These are phyloP conservation scores for Escovopsis weberi DNA, from an alignment of 2,329 filamentous ascomycete genomes.

Conservation along the genomic window DNA sequence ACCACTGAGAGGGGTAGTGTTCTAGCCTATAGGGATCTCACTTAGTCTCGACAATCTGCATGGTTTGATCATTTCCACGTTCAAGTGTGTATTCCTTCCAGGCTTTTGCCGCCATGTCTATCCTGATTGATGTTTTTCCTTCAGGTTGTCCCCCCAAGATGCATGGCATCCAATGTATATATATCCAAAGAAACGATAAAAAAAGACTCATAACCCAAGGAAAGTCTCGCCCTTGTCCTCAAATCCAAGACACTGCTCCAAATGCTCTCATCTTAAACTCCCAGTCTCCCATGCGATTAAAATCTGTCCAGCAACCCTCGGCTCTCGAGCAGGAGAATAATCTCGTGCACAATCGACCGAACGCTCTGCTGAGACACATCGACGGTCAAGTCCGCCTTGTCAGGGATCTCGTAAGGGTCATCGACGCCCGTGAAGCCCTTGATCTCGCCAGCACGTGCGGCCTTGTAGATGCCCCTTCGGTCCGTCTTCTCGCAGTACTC, in stretches of 20 bases:
- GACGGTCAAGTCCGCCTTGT: conserved; percentile 70
- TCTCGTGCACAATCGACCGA: conserved; percentile 90
- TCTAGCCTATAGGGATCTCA: too few relatives aligned
- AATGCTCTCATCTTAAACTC: neutral
- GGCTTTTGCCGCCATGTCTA: too few relatives aligned
- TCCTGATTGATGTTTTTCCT: too few relatives aligned
- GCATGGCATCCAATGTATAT: too few relatives aligned
- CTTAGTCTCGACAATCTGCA: too few relatives aligned
- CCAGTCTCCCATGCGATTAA: neutral
- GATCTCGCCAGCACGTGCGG: conserved; percentile 77
- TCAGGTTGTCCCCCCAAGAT: too few relatives aligned
- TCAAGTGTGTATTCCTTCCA: too few relatives aligned
- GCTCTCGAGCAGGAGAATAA: conserved; percentile 82
- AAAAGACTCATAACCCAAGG: too few relatives aligned
- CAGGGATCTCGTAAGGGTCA: conserved; percentile 82
- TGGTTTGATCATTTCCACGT: too few relatives aligned
- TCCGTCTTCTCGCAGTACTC: conserved; percentile 93
- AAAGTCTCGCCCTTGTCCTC: too few relatives aligned
- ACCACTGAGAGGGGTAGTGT: too few relatives aligned
- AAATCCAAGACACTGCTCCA: neutral
- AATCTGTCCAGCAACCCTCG: conserved; percentile 69
- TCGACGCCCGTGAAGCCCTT: conserved; percentile 98
- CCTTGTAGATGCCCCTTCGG: conserved; percentile 75
- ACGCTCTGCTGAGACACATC: conserved; percentile 78
- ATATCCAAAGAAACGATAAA: too few relatives aligned